phyloP scores from a whole-genome alignment of 306 rosid genomes.

The Prunus mongolica region DNA sequence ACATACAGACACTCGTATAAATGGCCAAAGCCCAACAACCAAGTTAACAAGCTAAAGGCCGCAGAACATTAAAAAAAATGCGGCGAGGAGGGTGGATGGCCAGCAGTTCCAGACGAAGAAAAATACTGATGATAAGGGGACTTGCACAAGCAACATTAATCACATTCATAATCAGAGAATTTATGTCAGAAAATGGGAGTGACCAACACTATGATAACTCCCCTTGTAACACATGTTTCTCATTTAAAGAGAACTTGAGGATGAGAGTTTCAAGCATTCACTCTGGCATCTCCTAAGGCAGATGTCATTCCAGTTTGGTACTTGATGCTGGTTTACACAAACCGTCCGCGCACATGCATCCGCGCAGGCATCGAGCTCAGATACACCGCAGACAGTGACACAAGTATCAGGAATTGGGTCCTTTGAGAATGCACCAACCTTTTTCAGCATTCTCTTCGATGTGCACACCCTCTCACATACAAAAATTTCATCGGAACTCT shows the following conservation, averaged over 20 bases:
- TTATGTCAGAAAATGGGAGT: neutral
- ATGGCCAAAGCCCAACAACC: too few relatives aligned
- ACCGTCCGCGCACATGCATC: conserved; percentile 96
- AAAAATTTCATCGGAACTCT: conserved; percentile 80
- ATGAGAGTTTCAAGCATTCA: conserved; percentile 81
- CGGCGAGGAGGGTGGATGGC: too few relatives aligned
- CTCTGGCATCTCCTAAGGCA: conserved; percentile 94
- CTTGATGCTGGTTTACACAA: conserved; percentile 92
- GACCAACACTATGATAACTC: neutral
- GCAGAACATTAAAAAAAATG: too few relatives aligned
- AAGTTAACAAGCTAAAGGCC: too few relatives aligned
- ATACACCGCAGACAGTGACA: conserved; percentile 90
- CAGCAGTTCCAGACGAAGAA: neutral
- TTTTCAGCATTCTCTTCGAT: conserved; percentile 86
- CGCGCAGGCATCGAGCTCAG: conserved; percentile 88
- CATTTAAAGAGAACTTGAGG: neutral
- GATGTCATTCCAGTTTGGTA: conserved; percentile 85
- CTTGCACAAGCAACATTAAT: neutral
- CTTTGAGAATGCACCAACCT: conserved; percentile 88
- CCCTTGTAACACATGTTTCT: neutral
- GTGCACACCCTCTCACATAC: conserved; percentile 95
- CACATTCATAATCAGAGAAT: neutral
- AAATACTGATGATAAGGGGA: neutral
- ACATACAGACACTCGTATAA: too few relatives aligned
- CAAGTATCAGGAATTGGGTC: conserved; percentile 96